Evolutionary conservation across 2,329 filamentous ascomycete genomes (phyloP).

Genomic region (Knufia petricola): DNA sequence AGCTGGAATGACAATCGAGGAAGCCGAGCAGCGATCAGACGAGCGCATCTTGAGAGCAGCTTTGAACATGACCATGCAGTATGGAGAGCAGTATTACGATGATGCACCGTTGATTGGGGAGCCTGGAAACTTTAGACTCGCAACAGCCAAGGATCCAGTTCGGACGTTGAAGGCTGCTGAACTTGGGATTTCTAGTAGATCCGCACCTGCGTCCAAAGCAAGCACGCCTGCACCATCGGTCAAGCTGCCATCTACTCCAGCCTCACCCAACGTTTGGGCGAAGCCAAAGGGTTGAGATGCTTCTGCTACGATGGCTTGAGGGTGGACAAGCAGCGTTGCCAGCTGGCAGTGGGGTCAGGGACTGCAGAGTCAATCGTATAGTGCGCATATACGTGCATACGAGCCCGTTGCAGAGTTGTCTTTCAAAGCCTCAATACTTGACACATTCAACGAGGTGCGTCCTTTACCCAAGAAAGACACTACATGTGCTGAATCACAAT

Average conservation of each 20-base stretch:
- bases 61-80: slow-evolving; percentile 42
- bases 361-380: no score
- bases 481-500: no score
- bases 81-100: slow-evolving; percentile 54
- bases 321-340: no score
- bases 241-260: not conserved
- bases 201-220: not conserved
- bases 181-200: not conserved
- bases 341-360: no score
- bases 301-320: no score
- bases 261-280: not conserved
- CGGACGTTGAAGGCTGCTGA: not conserved
- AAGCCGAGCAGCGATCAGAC: slow-evolving; percentile 22
- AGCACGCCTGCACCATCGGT: not conserved
- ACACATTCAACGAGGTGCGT: no score
- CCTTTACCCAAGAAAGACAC: no score
- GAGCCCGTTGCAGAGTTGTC: no score
- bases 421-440: no score
- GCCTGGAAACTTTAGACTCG: slow-evolving; percentile 52
- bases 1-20: not conserved
- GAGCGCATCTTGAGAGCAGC: slow-evolving; percentile 38
- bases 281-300: not conserved
- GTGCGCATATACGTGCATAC: no score
- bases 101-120: slow-evolving; percentile 54
- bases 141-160: slow-evolving; percentile 29